Conservation (phyloP, 208 protist genomes). For the Wallacemonas sp. region DNA sequence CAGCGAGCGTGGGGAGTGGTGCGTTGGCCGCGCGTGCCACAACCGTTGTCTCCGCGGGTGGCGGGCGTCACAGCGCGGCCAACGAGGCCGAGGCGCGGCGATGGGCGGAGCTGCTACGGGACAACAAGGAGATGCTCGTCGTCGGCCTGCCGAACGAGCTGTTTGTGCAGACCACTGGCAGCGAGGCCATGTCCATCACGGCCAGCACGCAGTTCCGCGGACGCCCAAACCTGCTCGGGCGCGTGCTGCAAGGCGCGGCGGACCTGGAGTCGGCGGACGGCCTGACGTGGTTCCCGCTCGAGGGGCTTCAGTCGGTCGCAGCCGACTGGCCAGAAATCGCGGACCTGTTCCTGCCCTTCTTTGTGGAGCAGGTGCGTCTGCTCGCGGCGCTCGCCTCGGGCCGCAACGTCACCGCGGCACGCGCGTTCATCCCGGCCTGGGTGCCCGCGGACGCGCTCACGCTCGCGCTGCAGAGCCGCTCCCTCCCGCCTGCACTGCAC, state of each 20-base stretch:
- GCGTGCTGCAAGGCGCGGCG: constrained; percentile 29
- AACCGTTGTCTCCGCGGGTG: background rate
- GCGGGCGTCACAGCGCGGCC: background rate
- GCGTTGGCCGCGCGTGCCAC: background rate
- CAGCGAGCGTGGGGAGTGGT: background rate
- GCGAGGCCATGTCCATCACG: constrained; percentile 27
- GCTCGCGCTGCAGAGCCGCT: constrained; percentile 14
- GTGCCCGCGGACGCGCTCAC: constrained; percentile 31
- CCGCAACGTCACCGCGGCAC: constrained; percentile 13
- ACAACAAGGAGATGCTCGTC: constrained; percentile 15
- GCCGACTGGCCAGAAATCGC: constrained; percentile 35
- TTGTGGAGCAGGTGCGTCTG: constrained; percentile 33
- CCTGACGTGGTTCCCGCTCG: constrained; percentile 36
- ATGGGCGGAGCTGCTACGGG: background rate
- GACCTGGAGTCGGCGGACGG: constrained; percentile 20
- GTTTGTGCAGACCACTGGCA: constrained; percentile 16
- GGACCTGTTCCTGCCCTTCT: constrained; percentile 36
- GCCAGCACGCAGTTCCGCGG: constrained; percentile 28
- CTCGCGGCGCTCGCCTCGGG: constrained; percentile 35
- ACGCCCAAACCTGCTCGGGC: constrained; percentile 22
- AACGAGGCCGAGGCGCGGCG: background rate
- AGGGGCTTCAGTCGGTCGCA: constrained; percentile 26
- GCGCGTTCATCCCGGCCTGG: constrained; percentile 30
- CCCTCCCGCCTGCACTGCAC: constrained; percentile 31
- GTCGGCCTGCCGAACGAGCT: constrained; percentile 37